Evolutionary conservation across 345 rosid genomes (phyloP).

Genomic region (Noccaea caerulescens): DNA sequence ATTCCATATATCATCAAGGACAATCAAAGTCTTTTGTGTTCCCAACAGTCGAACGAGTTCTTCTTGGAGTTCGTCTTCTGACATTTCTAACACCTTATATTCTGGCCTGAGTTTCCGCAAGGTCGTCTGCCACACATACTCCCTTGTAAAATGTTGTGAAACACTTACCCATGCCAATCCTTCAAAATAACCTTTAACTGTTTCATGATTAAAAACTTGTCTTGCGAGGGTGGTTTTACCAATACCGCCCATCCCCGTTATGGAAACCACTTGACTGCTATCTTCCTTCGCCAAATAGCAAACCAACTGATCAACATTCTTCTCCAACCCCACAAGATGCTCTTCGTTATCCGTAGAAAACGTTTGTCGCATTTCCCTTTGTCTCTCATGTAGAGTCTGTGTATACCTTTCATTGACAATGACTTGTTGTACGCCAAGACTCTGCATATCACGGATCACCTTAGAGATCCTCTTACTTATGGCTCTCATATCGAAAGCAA

Average conservation of each 20-base stretch:
- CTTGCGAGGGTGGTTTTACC: constrained; percentile 58
- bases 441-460: constrained; percentile 42
- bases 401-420: neutral
- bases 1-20: constrained; percentile 57
- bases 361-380: constrained; percentile 29
- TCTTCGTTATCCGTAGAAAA: constrained; percentile 37
- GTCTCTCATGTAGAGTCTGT: neutral
- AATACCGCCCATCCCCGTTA: constrained; percentile 63
- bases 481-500: neutral
- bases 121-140: constrained; percentile 44
- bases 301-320: constrained; percentile 26
- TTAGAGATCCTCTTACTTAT: constrained; percentile 42
- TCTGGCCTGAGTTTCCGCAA: constrained; percentile 31
- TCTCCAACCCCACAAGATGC: constrained; percentile 48
- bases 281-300: constrained; percentile 19
- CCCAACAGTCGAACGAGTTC: constrained; percentile 22
- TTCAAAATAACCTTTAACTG: constrained; percentile 32
- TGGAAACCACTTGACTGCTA: constrained; percentile 30
- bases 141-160: constrained; percentile 43
- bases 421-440: constrained; percentile 24
- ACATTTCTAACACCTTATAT: constrained; percentile 24
- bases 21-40: constrained; percentile 43
- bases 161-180: constrained; percentile 47
- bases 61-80: constrained; percentile 34
- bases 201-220: constrained; percentile 32